A percentile compares a stretch with the other conserved stretches of the same genome.
These are phyloP conservation scores for Xylaria sp. DNA, from an alignment of 2,329 filamentous ascomycete genomes.

Conservation along the genomic window DNA sequence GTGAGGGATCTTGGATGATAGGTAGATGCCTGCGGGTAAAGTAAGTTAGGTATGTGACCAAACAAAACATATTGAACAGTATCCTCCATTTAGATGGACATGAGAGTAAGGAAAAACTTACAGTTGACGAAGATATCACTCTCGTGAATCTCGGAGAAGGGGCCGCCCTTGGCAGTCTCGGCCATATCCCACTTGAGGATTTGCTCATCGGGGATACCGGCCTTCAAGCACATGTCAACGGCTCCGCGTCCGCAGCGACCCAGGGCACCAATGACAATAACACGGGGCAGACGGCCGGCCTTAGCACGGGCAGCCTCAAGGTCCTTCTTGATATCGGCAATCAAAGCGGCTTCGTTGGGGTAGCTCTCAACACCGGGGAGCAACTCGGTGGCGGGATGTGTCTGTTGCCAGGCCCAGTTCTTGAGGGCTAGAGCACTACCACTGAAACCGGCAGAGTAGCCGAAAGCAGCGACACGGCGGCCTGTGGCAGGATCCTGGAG, in stretches of 20 bases:
- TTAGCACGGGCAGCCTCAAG: conserved; percentile 61
- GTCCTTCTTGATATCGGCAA: conserved; percentile 67
- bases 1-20: conserved; percentile 42
- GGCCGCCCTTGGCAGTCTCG: conserved; percentile 71
- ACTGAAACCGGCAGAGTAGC: conserved; percentile 71
- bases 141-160: conserved; percentile 72
- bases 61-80: not conserved
- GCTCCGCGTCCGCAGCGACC: conserved; percentile 81
- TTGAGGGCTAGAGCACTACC: conserved; percentile 69
- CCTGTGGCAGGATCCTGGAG: conserved; percentile 63
- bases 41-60: conserved; percentile 1
- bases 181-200: conserved; percentile 69
- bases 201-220: conserved; percentile 63
- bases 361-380: conserved; percentile 64
- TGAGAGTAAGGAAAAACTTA: conserved; percentile 21
- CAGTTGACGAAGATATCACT: conserved; percentile 78
- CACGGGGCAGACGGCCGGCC: conserved; percentile 61
- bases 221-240: conserved; percentile 70
- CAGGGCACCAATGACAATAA: conserved; percentile 80
- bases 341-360: conserved; percentile 67
- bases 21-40: conserved; percentile 57
- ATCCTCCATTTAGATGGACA: conserved; percentile 40
- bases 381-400: conserved; percentile 56
- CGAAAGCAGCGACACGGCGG: conserved; percentile 65
- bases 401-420: conserved; percentile 79